phyloP scores from a whole-genome alignment of 192 early-diverging fungal genomes.

The Rhizophagus sp. region DNA sequence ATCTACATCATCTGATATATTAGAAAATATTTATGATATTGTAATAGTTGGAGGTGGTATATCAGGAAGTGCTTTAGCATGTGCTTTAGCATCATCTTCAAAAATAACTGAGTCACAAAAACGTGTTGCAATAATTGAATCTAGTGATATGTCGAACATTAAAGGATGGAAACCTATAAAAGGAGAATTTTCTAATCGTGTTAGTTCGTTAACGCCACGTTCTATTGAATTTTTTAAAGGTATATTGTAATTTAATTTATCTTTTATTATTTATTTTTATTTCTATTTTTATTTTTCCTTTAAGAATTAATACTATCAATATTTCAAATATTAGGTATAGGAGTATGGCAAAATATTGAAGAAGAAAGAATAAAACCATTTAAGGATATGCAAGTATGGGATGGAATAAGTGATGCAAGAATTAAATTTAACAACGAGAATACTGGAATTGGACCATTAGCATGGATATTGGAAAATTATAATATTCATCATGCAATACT shows the following conservation, averaged over 20 bases:
- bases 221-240: conserved; percentile 63
- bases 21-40: conserved; percentile 65
- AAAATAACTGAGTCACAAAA: conserved; percentile 37
- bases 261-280: not conserved
- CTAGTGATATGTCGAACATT: conserved; percentile 62
- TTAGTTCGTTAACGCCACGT: conserved; percentile 76
- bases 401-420: conserved; percentile 63
- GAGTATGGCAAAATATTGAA: conserved; percentile 66
- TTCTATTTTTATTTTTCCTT: not conserved
- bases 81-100: conserved; percentile 55
- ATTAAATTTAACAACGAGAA: conserved; percentile 64
- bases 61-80: conserved; percentile 83
- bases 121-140: conserved; percentile 80
- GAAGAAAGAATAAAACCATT: conserved; percentile 62
- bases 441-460: conserved; percentile 49
- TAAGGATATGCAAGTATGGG: conserved; percentile 79
- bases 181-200: conserved; percentile 76
- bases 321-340: conserved; percentile 49
- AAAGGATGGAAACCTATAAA: conserved; percentile 53
- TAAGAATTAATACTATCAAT: conserved; percentile 1
- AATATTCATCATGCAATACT: conserved; percentile 76
- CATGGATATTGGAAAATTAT: conserved; percentile 88
- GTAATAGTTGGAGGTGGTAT: conserved; percentile 91
- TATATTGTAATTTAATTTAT: not conserved
- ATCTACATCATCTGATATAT: conserved; percentile 33